Percentiles rank a stretch among this genome's conserved stretches.
These are phyloP conservation scores for Cladosporium cucumerinum DNA, from an alignment of 2,329 filamentous ascomycete genomes.

Conservation along the genomic window DNA sequence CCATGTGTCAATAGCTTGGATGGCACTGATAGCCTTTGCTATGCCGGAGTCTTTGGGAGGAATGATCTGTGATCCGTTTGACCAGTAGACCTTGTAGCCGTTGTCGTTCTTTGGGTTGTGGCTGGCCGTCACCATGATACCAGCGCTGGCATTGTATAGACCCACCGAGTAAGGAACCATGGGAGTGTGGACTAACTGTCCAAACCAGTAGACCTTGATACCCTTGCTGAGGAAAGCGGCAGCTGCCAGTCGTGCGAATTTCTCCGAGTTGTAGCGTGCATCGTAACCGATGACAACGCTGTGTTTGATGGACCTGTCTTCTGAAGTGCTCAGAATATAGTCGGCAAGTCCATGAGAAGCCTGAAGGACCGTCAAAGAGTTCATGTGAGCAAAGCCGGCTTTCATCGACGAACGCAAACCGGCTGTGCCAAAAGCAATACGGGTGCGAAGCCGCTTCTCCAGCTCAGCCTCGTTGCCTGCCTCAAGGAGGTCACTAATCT, in stretches of 20 bases:
- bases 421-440: conserved; percentile 61
- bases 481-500: conserved; percentile 53
- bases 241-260: conserved; percentile 59
- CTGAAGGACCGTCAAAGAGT: conserved; percentile 41
- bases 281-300: conserved; percentile 62
- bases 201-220: conserved; percentile 59
- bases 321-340: conserved; percentile 48
- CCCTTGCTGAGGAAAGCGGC: conserved; percentile 57
- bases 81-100: conserved; percentile 66
- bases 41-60: conserved; percentile 60
- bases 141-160: conserved; percentile 53
- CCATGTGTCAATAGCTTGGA: conserved; percentile 52
- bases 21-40: conserved; percentile 53
- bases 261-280: conserved; percentile 60
- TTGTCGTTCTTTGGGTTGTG: conserved; percentile 64
- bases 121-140: conserved; percentile 65
- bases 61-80: conserved; percentile 64
- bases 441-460: conserved; percentile 50
- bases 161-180: conserved; percentile 60
- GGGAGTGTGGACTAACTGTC: conserved; percentile 56
- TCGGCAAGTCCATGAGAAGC: conserved; percentile 63
- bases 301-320: conserved; percentile 34
- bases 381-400: conserved; percentile 56
- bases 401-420: conserved; percentile 64
- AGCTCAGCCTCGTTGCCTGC: conserved; percentile 46